Evolutionary conservation across 2,329 filamentous ascomycete species (phyloP), one percentile per base, ranked within the genome.

Genomic region (Colletotrichum spaethianum): DNA sequence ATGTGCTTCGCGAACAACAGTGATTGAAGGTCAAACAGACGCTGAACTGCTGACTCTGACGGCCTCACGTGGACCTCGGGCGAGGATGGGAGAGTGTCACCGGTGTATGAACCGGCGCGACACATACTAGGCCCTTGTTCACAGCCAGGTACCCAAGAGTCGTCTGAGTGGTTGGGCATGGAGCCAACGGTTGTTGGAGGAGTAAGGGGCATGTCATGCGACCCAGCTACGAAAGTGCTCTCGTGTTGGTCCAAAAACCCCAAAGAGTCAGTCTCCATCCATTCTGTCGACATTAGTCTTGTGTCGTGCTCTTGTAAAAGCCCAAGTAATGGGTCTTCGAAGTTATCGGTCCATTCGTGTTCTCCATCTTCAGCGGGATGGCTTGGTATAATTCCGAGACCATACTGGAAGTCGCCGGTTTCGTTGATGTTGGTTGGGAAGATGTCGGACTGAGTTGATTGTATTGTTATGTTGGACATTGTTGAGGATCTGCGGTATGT

Each of bases 341-440:
- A 72, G 59, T 26, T 50, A 26, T 63, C 60, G 11, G 59, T n/a
- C 70, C 65, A 72, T 3, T 36, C 16, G 2, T 40, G 53, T n/a
- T 6, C 53, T n/a, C 59, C 59, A 9, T 68, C 69, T 20, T 48
- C 59, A 3, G 53, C 44, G 26, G 53, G 53, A 33, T 63, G 70
- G 33, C 65, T 70, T 23, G 62, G 44, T n/a, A 64, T 48, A 16
- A 72, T 64, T 11, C 53, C 65, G 2, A 64, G 28, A 4, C 53
- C 70, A 8, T 72, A 72, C 14, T 72, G 70, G 31, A 72, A 72
- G n/a, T 70, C 65, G 23, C 44, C 59, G 38, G 52, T 38, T 3
- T 68, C 64, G 68, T 38, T 53, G 53, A 40, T 9, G 52, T 14
- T 60, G 28, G 53, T 46, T 12, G 60, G 36, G 31, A 69, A 23